Conservation (phyloP, 805 yeast genomes). For the Kodamaea laetipori region DNA sequence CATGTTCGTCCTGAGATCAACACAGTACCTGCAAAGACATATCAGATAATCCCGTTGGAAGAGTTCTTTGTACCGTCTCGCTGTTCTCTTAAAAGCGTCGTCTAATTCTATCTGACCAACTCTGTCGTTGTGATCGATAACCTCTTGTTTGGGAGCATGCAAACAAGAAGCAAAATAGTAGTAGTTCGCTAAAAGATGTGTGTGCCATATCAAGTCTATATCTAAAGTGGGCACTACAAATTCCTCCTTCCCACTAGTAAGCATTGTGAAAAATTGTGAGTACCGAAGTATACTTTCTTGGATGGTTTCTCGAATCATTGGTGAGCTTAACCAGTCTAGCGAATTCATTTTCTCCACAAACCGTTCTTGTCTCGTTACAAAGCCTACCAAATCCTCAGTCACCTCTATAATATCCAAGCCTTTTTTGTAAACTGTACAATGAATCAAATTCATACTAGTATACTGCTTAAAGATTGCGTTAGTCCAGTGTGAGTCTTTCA, state of each 20-base stretch:
- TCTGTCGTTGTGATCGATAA: conserved; percentile 13
- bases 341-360: conserved; percentile 25
- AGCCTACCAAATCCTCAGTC: conserved; percentile 29
- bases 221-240: conserved; percentile 29
- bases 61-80: conserved; percentile 11
- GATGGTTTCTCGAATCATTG: conserved; percentile 16
- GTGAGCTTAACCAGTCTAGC: conserved; percentile 21
- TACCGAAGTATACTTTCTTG: conserved; percentile 22
- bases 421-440: conserved; percentile 13
- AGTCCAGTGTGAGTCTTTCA: too few species aligned
- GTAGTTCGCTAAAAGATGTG: conserved; percentile 25
- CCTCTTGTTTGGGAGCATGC: conserved; percentile 17
- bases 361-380: conserved; percentile 25
- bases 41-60: conserved; percentile 14
- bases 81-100: conserved; percentile 13
- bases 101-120: conserved; percentile 3
- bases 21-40: conserved; percentile 18
- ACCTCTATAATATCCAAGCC: conserved; percentile 7
- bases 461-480: conserved; percentile 10
- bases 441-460: conserved; percentile 17
- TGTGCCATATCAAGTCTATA: conserved; percentile 32
- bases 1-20: background rate
- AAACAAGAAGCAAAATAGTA: conserved; percentile 20
- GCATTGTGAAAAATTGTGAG: conserved; percentile 17
- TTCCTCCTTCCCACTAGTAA: conserved; percentile 7